Evolutionary conservation across 441 rosid species (phyloP), one percentile per base, ranked within the genome.

Genomic region (Capsella rubella): DNA sequence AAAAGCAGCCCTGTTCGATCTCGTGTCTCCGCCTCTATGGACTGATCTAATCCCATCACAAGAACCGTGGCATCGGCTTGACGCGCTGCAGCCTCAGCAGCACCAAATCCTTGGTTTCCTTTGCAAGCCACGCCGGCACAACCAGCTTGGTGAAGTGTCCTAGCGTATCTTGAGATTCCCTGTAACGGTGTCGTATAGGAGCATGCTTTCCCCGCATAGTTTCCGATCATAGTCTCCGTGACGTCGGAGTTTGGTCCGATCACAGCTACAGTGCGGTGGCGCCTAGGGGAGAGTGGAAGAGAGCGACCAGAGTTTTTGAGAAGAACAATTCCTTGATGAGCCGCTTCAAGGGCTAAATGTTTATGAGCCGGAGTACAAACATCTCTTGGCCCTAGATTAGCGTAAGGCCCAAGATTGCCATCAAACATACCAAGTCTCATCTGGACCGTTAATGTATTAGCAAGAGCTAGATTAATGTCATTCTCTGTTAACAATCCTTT

Each of bases 371-470:
- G 79, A 0, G 87, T 53, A 69, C 95, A 89, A 57, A 89, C 90
- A 45, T 89, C 88, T 75, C 53, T 69, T 3, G 95, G 89, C 14
- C 95, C 95, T n/a, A 89, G 84, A 31, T 84, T 78, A 50, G 90
- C 92, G 1, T 77, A 86, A 0, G 85, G 85, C 0, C 88, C 83
- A n/a, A 87, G 88, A 69, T 83, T 80, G 0, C 94, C 91, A 32
- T 89, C 95, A 55, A 87, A 89, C 95, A 89, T 87, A 8, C 95
- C 92, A 0, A 89, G 78, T 71, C 95, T 86, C 92, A 89, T 89
- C 61, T 89, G 95, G 32, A 89, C 90, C 0, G 90, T 83, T 5
- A 89, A 50, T 0, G 89, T 86, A 49, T 89, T 83, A 16, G 91
- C 95, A 29, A 89, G 75, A 11, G 95, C 92, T 73, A 80, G 2